phyloP scores from a whole-genome alignment of 352 stramenopile species.

The Synura sp. region DNA sequence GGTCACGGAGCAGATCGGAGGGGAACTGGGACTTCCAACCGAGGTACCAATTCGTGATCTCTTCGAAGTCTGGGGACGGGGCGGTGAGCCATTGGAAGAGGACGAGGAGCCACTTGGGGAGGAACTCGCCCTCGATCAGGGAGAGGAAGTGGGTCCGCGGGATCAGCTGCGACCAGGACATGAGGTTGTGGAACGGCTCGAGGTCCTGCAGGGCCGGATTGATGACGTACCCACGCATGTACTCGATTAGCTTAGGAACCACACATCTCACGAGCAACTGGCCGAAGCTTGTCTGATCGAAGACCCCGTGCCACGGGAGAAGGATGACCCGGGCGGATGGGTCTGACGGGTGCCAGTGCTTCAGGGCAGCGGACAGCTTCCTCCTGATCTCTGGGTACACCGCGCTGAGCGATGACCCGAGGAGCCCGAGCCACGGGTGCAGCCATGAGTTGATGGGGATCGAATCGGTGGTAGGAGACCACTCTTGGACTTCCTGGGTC shows the following conservation, averaged over 20 bases:
- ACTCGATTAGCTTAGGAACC: background rate
- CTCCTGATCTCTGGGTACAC: background rate
- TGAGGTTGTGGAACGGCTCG: too few species aligned
- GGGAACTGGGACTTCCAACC: conserved; percentile 75
- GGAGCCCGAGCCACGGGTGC: background rate
- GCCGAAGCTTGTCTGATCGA: background rate
- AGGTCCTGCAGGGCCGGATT: too few species aligned
- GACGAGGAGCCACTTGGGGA: conserved; percentile 71
- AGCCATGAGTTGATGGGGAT: background rate
- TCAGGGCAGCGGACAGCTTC: background rate
- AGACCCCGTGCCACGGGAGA: background rate
- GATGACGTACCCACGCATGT: background rate
- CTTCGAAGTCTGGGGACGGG: conserved; percentile 54
- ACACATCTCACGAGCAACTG: background rate
- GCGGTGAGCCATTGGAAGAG: conserved; percentile 61
- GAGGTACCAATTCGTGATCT: conserved; percentile 71
- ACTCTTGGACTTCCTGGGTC: background rate
- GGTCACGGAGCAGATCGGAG: conserved; percentile 49
- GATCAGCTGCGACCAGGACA: background rate
- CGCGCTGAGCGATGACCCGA: background rate
- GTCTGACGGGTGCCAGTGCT: background rate
- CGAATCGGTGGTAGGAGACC: background rate
- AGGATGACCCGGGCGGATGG: background rate
- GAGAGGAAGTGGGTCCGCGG: background rate
- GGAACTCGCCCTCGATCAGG: conserved; percentile 72